Conservation (phyloP, 345 rosid species). For the Populus ilicifolia region DNA sequence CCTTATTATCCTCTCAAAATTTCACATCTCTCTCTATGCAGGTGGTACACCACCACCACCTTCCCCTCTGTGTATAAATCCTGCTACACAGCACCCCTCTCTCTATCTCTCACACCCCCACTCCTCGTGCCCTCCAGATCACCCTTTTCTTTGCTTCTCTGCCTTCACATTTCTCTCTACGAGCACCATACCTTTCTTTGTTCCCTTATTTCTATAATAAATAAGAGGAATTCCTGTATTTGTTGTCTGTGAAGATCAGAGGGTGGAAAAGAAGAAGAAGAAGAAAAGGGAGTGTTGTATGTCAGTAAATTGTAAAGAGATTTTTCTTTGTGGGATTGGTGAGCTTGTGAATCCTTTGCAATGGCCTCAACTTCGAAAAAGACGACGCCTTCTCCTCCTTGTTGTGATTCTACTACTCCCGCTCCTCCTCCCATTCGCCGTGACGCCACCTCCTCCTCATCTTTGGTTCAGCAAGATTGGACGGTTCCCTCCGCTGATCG, state of each 20-base stretch:
- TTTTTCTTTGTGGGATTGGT: slow-evolving; percentile 72
- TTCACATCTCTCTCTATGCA: background rate
- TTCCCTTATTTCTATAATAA: too few species aligned
- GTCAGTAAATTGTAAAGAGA: slow-evolving; percentile 74
- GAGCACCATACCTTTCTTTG: background rate
- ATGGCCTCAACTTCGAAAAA: slow-evolving; percentile 94
- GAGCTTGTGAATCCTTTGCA: slow-evolving; percentile 79
- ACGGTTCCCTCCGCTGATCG: background rate
- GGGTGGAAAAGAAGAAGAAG: background rate
- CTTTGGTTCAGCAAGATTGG: background rate
- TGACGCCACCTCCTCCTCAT: slow-evolving; percentile 28
- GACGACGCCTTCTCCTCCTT: slow-evolving; percentile 53
- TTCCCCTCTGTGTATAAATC: background rate
- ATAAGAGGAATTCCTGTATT: too few species aligned
- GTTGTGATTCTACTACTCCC: slow-evolving; percentile 4
- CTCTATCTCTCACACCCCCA: too few species aligned
- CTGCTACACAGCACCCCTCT: too few species aligned
- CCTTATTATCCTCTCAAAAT: background rate
- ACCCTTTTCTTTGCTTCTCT: background rate
- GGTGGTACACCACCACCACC: slow-evolving; percentile 3
- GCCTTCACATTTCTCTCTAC: background rate
- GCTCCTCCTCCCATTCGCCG: slow-evolving; percentile 8
- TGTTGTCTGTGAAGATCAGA: background rate
- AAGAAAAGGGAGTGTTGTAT: slow-evolving; percentile 57
- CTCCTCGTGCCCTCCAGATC: background rate